A percentile compares a stretch with the other conserved stretches of the same genome.
phyloP scores from a whole-genome alignment of 108 stramenopile genomes.

The Asterionellopsis glacialis region DNA sequence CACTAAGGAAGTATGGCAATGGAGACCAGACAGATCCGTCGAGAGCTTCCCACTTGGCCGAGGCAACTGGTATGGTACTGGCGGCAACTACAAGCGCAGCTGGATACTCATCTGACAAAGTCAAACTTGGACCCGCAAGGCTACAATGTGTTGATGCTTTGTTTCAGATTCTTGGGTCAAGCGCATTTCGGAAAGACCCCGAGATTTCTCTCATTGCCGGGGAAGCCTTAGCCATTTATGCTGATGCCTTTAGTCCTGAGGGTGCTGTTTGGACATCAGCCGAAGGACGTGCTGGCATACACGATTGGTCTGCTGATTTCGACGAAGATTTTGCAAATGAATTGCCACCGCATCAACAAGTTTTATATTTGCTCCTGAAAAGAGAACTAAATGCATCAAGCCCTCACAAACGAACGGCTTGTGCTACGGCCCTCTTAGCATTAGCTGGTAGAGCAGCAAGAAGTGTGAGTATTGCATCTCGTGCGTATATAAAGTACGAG shows the following conservation, averaged over 20 bases:
- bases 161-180: conserved; percentile 57
- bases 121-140: conserved; percentile 36
- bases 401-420: conserved; percentile 58
- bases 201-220: conserved; percentile 67
- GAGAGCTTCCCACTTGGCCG: conserved; percentile 35
- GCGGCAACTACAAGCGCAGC: conserved; percentile 52
- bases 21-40: conserved; percentile 55
- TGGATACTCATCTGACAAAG: conserved; percentile 11
- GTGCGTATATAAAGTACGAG: too few species aligned
- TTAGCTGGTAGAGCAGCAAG: conserved; percentile 58
- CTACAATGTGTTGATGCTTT: conserved; percentile 55
- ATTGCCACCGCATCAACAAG: conserved; percentile 69
- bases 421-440: conserved; percentile 59
- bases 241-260: conserved; percentile 38
- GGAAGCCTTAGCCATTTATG: conserved; percentile 66
- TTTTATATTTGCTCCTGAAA: conserved; percentile 53
- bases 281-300: neutral
- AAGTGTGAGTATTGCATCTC: conserved; percentile 5
- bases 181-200: conserved; percentile 64
- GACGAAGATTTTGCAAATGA: conserved; percentile 37
- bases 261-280: conserved; percentile 15
- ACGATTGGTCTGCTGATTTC: conserved; percentile 37
- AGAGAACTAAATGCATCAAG: conserved; percentile 40
- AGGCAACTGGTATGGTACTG: conserved; percentile 52
- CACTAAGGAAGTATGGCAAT: conserved; percentile 49